Evolutionary conservation across 2,329 filamentous ascomycete species (phyloP).

Genomic region (Dissoconium aciculare): DNA sequence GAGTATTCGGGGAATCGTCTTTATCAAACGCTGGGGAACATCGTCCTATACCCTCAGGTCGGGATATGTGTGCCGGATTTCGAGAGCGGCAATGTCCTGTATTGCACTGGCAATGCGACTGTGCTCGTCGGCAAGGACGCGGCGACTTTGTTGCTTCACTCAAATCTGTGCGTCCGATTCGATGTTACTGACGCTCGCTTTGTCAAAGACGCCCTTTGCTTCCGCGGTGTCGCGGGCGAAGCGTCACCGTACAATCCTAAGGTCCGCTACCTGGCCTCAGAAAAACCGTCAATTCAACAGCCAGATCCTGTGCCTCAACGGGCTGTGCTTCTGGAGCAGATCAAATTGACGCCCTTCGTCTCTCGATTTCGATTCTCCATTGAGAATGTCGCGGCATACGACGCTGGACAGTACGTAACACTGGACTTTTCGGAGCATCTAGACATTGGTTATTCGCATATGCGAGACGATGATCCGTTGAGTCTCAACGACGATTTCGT

Average conservation of each 20-base stretch:
- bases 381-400: conserved; percentile 34
- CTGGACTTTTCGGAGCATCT: conserved; percentile 57
- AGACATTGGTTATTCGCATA: conserved; percentile 62
- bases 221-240: conserved; percentile 45
- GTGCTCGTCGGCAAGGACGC: conserved; percentile 53
- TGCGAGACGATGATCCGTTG: conserved; percentile 65
- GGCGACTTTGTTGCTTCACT: conserved; percentile 46
- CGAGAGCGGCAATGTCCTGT: conserved; percentile 55
- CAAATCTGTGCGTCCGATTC: conserved; percentile 58
- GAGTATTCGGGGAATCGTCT: conserved; percentile 75
- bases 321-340: conserved; percentile 45
- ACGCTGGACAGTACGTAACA: conserved; percentile 62
- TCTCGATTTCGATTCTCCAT: conserved; percentile 48
- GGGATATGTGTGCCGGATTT: conserved; percentile 64
- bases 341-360: conserved; percentile 49
- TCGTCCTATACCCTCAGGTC: conserved; percentile 49
- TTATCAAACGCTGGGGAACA: conserved; percentile 72
- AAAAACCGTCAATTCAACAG: conserved; percentile 29
- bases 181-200: conserved; percentile 46
- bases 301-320: conserved; percentile 17
- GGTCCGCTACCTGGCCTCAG: conserved; percentile 48
- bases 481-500: conserved; percentile 75
- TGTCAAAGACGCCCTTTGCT: conserved; percentile 50
- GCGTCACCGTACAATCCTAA: conserved; percentile 67
- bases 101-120: conserved; percentile 53